phyloP scores from a whole-genome alignment of 805 yeast species.

The Yarrowia sp. region DNA sequence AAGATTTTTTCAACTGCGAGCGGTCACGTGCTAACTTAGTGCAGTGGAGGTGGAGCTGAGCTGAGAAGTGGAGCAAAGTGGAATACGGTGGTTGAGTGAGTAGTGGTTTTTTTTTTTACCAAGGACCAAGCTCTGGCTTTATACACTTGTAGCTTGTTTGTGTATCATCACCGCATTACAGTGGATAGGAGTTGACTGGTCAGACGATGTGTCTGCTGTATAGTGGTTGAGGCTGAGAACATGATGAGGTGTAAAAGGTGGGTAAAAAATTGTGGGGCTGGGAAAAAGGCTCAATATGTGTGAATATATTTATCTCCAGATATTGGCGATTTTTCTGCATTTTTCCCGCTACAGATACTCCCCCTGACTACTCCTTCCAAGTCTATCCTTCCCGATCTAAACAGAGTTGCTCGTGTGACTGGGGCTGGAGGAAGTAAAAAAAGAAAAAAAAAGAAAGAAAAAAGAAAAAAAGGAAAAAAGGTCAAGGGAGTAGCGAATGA shows the following conservation, averaged over 20 bases:
- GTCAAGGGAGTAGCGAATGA: too few species aligned
- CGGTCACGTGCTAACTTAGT: constrained; percentile 17
- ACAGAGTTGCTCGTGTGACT: constrained; percentile 15
- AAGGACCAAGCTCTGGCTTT: too few species aligned
- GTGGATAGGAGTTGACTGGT: too few species aligned
- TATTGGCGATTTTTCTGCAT: background rate
- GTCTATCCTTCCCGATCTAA: background rate
- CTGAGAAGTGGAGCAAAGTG: background rate
- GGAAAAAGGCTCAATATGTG: background rate
- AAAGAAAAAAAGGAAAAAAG: too few species aligned
- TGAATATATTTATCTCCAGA: too few species aligned
- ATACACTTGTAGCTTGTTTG: too few species aligned
- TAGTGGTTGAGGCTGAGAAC: too few species aligned
- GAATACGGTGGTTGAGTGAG: background rate
- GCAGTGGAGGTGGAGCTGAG: background rate
- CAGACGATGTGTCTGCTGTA: too few species aligned
- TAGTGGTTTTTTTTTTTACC: too few species aligned
- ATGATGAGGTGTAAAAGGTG: too few species aligned
- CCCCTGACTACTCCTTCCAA: background rate
- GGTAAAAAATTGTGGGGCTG: background rate
- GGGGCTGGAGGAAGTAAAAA: background rate
- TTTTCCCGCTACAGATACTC: background rate
- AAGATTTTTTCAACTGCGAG: constrained; percentile 7
- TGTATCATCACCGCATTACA: too few species aligned
- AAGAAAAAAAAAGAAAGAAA: too few species aligned